Percentiles rank a stretch among this genome's conserved stretches.
Conservation (phyloP, 225 moss, liverwort and hornwort species). For the Climacium dendroides region DNA sequence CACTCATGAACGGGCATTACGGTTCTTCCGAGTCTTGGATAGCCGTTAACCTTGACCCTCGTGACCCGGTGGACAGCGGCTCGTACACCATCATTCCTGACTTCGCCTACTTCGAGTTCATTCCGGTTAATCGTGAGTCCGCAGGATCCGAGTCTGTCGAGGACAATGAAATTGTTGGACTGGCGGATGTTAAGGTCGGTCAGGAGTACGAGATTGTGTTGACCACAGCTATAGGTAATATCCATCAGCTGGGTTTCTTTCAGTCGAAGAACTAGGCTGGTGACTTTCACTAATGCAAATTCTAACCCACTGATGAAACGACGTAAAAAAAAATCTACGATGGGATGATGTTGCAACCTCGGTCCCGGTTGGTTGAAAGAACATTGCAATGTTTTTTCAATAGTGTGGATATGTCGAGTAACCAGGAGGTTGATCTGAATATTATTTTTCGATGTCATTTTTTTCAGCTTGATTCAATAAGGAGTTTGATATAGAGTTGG, state of each 20-base stretch:
- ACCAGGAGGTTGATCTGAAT: not conserved
- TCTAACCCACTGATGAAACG: not conserved
- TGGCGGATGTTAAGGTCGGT: conserved; percentile 38
- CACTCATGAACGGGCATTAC: conserved; percentile 34
- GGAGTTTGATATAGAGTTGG: not conserved
- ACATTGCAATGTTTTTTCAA: not conserved
- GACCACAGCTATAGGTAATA: conserved; percentile 44
- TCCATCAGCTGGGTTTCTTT: not conserved
- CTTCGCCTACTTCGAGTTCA: conserved; percentile 41
- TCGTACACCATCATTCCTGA: conserved; percentile 42
- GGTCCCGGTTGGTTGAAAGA: no score
- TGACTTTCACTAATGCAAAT: not conserved
- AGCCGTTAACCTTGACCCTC: conserved; percentile 38
- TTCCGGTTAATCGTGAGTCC: not conserved
- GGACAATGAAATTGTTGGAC: conserved; percentile 15
- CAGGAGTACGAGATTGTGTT: conserved; percentile 56
- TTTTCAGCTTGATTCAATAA: not conserved
- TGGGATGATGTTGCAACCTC: not conserved
- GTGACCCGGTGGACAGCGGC: not conserved
- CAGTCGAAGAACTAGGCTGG: not conserved
- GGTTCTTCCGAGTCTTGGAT: conserved; percentile 54
- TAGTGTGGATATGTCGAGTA: no score
- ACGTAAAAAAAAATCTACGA: no score
- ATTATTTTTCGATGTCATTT: not conserved
- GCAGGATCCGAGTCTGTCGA: not conserved